phyloP scores from a whole-genome alignment of 2,329 filamentous ascomycete genomes.

The Phoma sp. region DNA sequence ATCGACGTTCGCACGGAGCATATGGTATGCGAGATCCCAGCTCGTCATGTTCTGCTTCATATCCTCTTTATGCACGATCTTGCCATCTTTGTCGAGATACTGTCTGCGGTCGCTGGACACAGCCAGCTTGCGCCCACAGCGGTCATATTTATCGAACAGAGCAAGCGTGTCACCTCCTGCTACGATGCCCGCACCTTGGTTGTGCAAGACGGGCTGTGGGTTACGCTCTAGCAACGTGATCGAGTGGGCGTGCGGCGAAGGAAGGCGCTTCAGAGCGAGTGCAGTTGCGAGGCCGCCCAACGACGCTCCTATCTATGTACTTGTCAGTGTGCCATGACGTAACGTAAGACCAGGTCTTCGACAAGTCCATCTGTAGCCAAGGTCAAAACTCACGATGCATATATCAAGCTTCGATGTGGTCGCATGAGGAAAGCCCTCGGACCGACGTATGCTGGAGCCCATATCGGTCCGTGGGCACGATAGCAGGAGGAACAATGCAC shows the following conservation, averaged over 20 bases:
- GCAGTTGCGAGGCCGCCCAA: constrained; percentile 36
- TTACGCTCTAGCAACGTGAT: constrained; percentile 43
- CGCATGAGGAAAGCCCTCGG: constrained; percentile 20
- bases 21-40: constrained; percentile 44
- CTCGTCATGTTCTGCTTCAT: constrained; percentile 46
- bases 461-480: constrained; percentile 15
- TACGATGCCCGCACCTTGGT: constrained; percentile 45
- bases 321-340: constrained; percentile 16
- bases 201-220: constrained; percentile 35
- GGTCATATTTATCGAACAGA: constrained; percentile 39
- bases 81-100: constrained; percentile 36
- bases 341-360: background rate
- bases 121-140: constrained; percentile 30
- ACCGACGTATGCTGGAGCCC: constrained; percentile 10
- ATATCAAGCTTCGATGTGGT: constrained; percentile 30
- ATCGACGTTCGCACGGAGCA: constrained; percentile 41
- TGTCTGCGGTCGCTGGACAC: constrained; percentile 34
- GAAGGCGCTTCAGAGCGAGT: constrained; percentile 35
- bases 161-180: constrained; percentile 37
- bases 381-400: constrained; percentile 28
- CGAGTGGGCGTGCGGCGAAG: constrained; percentile 28
- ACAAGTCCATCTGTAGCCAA: background rate
- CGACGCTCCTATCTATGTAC: constrained; percentile 37
- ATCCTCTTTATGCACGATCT: constrained; percentile 35
- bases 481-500: constrained; percentile 8